Evolutionary conservation across 1,139 yeast species (phyloP).

Genomic region (Blastobotrys malaysiensis): DNA sequence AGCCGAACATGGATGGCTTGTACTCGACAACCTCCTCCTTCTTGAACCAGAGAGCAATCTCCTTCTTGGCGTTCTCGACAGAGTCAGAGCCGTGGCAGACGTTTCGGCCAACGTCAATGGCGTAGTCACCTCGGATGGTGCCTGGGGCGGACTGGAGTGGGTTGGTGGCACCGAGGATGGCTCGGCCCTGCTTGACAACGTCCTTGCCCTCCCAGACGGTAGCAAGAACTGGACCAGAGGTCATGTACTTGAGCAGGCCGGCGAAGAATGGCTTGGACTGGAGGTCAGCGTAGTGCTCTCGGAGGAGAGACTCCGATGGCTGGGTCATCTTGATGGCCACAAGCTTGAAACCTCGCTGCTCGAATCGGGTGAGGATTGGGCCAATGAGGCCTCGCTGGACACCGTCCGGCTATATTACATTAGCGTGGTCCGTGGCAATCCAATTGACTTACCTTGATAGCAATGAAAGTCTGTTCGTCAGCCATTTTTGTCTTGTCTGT

Average conservation of each 20-base stretch:
- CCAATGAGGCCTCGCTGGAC: slow-evolving; percentile 98
- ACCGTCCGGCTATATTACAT: slow-evolving; percentile 79
- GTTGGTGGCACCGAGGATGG: slow-evolving; percentile 98
- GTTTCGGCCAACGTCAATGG: slow-evolving; percentile 95
- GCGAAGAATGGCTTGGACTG: slow-evolving; percentile 98
- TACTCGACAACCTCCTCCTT: slow-evolving; percentile 91
- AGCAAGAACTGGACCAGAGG: slow-evolving; percentile 97
- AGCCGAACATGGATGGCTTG: slow-evolving; percentile 76
- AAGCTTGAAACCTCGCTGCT: slow-evolving; percentile 94
- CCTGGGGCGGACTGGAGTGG: slow-evolving; percentile 97
- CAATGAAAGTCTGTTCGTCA: slow-evolving; percentile 95
- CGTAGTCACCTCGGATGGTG: slow-evolving; percentile 95
- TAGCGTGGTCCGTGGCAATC: neutral
- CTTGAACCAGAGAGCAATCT: slow-evolving; percentile 97
- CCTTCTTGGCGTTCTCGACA: slow-evolving; percentile 95
- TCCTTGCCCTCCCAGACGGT: slow-evolving; percentile 99
- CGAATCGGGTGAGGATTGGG: slow-evolving; percentile 88
- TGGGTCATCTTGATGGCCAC: slow-evolving; percentile 89
- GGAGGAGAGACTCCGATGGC: slow-evolving; percentile 83
- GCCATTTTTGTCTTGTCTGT: slow-evolving; percentile 36
- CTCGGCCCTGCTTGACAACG: slow-evolving; percentile 98
- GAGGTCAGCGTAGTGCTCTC: slow-evolving; percentile 94
- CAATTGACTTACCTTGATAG: slow-evolving; percentile 55
- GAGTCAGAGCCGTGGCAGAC: slow-evolving; percentile 99
- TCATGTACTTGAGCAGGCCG: slow-evolving; percentile 86